Evolutionary conservation across 352 stramenopile species (phyloP).

Genomic region (Phytopythium delawarense): DNA sequence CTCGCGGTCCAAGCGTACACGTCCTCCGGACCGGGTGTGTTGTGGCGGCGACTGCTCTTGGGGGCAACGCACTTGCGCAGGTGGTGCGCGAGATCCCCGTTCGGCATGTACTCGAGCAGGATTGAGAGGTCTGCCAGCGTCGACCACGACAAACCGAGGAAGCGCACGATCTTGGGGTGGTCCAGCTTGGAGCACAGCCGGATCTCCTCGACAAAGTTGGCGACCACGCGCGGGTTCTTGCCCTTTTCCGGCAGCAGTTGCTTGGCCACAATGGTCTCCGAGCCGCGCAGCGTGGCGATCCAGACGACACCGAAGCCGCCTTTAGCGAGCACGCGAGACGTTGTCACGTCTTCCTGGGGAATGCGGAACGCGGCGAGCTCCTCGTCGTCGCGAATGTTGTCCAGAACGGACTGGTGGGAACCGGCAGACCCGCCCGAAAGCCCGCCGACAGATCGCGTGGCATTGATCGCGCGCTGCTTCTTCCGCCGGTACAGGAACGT

Average conservation of each 20-base stretch:
- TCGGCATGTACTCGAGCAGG: constrained; percentile 42
- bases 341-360: constrained; percentile 33
- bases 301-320: constrained; percentile 51
- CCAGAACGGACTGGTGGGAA: constrained; percentile 10
- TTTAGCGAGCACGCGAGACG: constrained; percentile 31
- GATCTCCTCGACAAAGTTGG: constrained; percentile 48
- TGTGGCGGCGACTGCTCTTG: background rate
- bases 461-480: background rate
- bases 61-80: constrained; percentile 4
- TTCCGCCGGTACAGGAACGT: background rate
- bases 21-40: background rate
- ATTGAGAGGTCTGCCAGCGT: constrained; percentile 35
- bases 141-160: constrained; percentile 40
- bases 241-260: constrained; percentile 41
- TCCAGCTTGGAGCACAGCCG: constrained; percentile 38
- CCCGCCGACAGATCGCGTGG: background rate
- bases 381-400: constrained; percentile 47
- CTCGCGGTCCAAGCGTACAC: background rate
- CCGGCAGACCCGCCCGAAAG: background rate
- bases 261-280: constrained; percentile 40
- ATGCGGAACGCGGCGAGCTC: constrained; percentile 42
- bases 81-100: constrained; percentile 31
- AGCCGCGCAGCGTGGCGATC: constrained; percentile 24
- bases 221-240: constrained; percentile 26
- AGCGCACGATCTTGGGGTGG: constrained; percentile 43